Evolutionary conservation across 2,329 filamentous ascomycete genomes (phyloP), one percentile per base, ranked within the genome.

Genomic region (Acrocalymma vagum): DNA sequence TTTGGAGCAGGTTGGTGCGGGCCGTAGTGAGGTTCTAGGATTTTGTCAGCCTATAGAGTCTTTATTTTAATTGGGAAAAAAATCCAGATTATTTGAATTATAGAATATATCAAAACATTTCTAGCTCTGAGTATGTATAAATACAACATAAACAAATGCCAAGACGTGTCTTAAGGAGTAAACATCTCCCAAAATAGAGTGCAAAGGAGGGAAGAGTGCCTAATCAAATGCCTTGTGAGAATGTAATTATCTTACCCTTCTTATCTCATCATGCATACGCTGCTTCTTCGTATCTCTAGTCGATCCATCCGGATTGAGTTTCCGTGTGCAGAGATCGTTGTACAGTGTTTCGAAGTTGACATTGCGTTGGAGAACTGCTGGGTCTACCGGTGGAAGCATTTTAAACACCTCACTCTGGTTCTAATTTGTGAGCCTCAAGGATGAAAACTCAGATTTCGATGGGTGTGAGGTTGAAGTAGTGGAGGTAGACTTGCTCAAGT

Each of bases 321-420:
- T 74, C 31, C 71, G 67, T 1, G 63, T 58, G 29, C 65, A 69
- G 1, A 78, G 54, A 47, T 77, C 73, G 29, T 71, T 67, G 54
- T 77, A 76, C 2, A 78, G 56, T 0, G 67, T 57, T 11, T 72
- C 71, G 38, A 78, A 77, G 22, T 68, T 71, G 0, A 74, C 71
- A 37, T 77, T 76, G 1, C 63, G 59, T 16, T 70, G 52, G 0
- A 75, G 43, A 0, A 69, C 52, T 1, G 45, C 43, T 1, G 69
- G 62, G 17, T 74, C 65, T 2, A 75, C 57, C 15, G 72, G 73
- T 2, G 72, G 72, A 5, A 75, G 53, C 73, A 77, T 76, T 11
- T 9, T 51, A n/a, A n/a, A n/a, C n/a, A n/a, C n/a, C n/a, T n/a
- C n/a, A n/a, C n/a, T n/a, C n/a, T n/a, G n/a, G n/a, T n/a, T n/a